Conservation (phyloP, 306 rosid species). For the Potentilla sterilis region DNA sequence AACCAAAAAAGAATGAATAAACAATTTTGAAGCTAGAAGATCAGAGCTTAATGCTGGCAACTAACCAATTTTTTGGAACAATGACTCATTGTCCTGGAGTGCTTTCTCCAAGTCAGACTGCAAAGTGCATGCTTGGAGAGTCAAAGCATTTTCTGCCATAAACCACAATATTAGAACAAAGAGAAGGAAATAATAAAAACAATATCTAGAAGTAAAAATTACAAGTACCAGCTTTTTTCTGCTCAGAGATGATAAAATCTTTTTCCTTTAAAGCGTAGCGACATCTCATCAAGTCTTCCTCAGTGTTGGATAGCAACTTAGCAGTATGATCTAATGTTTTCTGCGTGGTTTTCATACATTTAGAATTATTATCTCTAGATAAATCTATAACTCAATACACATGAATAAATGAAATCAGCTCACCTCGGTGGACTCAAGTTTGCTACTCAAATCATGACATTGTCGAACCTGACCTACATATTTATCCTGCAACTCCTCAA, state of each 20-base stretch:
- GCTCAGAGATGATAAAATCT: conserved; percentile 76
- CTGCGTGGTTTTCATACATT: conserved; percentile 37
- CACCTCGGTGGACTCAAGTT: conserved; percentile 85
- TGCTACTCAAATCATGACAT: conserved; percentile 63
- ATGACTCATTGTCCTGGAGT: conserved; percentile 62
- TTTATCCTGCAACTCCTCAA: conserved; percentile 70
- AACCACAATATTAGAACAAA: conserved; percentile 21
- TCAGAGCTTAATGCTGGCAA: neutral
- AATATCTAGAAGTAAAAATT: neutral
- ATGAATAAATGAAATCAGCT: conserved; percentile 19
- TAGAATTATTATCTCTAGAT: conserved; percentile 5
- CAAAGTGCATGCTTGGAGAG: conserved; percentile 78
- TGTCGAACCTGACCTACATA: conserved; percentile 59
- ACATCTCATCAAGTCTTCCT: conserved; percentile 74
- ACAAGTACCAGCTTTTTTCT: conserved; percentile 78
- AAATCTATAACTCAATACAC: neutral
- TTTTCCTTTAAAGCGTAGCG: conserved; percentile 61
- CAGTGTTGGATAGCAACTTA: conserved; percentile 56
- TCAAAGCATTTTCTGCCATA: conserved; percentile 77
- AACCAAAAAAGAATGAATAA: neutral
- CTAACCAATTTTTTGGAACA: conserved; percentile 82
- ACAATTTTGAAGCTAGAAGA: conserved; percentile 1
- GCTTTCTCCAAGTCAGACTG: conserved; percentile 84
- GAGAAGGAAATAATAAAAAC: neutral
- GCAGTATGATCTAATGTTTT: conserved; percentile 64